Conservation (phyloP, 208 protist species). For the Leptomonas pyrrhocoris region DNA sequence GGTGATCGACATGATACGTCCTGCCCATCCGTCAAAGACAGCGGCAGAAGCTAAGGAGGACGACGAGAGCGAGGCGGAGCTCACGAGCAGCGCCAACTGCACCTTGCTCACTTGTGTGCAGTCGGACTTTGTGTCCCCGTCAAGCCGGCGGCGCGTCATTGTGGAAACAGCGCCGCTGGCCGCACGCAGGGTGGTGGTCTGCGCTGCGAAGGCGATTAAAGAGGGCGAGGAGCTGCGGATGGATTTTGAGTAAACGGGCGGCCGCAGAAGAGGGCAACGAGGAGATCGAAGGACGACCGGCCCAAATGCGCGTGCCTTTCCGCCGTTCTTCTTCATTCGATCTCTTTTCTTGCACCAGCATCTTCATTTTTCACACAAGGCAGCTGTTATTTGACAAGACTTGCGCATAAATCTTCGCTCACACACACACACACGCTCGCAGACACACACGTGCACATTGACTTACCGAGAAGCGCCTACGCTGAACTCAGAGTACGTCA, state of each 20-base stretch:
- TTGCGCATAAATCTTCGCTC: too few species aligned
- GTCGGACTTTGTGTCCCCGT: constrained; percentile 68
- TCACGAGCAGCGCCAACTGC: constrained; percentile 53
- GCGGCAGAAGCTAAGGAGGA: background rate
- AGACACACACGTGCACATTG: too few species aligned
- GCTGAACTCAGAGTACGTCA: too few species aligned
- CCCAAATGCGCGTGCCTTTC: too few species aligned
- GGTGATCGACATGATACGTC: constrained; percentile 70
- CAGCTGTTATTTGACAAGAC: too few species aligned
- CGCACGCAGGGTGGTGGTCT: constrained; percentile 69
- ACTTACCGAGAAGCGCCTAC: too few species aligned
- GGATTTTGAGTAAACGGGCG: constrained; percentile 39
- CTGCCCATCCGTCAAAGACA: constrained; percentile 5
- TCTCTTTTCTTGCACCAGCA: too few species aligned
- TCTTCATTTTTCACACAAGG: too few species aligned
- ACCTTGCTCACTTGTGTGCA: constrained; percentile 75
- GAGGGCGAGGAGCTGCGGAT: constrained; percentile 72
- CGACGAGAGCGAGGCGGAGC: background rate
- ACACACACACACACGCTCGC: too few species aligned
- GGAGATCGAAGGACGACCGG: background rate
- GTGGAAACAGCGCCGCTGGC: constrained; percentile 58
- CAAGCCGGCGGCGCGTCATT: constrained; percentile 59
- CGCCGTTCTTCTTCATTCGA: too few species aligned
- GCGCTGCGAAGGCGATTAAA: constrained; percentile 64
- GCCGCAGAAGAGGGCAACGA: background rate